phyloP scores from a whole-genome alignment of 805 yeast genomes.

The Metschnikowia koreensis region DNA sequence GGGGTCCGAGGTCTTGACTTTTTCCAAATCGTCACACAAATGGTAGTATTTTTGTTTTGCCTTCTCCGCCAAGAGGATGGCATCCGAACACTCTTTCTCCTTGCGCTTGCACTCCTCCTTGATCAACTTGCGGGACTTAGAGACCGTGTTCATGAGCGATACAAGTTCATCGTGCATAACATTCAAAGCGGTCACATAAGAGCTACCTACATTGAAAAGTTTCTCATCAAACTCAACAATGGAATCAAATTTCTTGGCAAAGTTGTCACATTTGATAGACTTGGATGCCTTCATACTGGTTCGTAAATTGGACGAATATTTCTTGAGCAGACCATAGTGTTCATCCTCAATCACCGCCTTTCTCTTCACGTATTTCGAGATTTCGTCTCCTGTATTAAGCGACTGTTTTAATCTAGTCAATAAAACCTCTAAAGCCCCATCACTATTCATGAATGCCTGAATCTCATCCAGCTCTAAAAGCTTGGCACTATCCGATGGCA shows the following conservation, averaged over 20 bases:
- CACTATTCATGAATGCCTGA: constrained; percentile 56
- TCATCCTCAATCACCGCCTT: constrained; percentile 78
- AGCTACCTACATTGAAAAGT: constrained; percentile 61
- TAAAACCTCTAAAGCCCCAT: constrained; percentile 71
- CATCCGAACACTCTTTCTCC: constrained; percentile 82
- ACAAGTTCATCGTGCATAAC: constrained; percentile 83
- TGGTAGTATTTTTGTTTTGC: constrained; percentile 73
- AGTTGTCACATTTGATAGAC: constrained; percentile 59
- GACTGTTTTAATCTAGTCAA: constrained; percentile 75
- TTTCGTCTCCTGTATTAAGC: constrained; percentile 80
- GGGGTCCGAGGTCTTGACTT: constrained; percentile 77
- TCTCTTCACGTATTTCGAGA: constrained; percentile 72
- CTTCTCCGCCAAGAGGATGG: constrained; percentile 82
- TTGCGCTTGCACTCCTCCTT: constrained; percentile 81
- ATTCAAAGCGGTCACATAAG: constrained; percentile 75
- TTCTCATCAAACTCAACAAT: constrained; percentile 78
- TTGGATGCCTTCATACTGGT: constrained; percentile 43
- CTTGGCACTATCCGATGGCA: constrained; percentile 14
- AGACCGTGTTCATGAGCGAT: constrained; percentile 66
- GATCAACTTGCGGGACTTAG: constrained; percentile 66
- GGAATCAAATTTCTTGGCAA: constrained; percentile 62
- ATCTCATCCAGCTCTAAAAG: constrained; percentile 41
- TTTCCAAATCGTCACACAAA: constrained; percentile 83
- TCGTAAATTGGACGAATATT: constrained; percentile 59
- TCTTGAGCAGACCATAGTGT: constrained; percentile 69